phyloP scores from a whole-genome alignment of 768 basidiomycete species.

The Tremella mesenterica region DNA sequence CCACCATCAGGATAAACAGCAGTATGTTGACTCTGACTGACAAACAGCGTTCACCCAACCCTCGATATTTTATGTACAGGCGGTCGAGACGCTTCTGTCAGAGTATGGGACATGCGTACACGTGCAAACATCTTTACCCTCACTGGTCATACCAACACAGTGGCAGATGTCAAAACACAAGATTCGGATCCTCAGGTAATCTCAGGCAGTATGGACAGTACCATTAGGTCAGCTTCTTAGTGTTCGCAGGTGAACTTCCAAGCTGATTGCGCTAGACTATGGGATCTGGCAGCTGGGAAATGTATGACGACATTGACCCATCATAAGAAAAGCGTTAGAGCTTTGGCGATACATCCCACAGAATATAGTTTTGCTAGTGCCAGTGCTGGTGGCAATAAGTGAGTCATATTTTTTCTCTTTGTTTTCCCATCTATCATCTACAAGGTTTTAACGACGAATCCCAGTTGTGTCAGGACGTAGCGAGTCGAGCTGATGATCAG shows the following conservation, averaged over 20 bases:
- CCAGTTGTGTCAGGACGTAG: neutral
- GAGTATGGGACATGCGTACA: conserved; percentile 99
- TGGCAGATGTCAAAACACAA: conserved; percentile 92
- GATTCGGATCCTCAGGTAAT: conserved; percentile 97
- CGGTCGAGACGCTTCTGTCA: conserved; percentile 90
- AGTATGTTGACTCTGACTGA: neutral
- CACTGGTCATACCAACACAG: conserved; percentile 85
- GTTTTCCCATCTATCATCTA: neutral
- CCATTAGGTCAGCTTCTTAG: conserved; percentile 59
- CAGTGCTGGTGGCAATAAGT: conserved; percentile 94
- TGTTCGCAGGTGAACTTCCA: neutral
- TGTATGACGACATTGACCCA: conserved; percentile 95
- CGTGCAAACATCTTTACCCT: conserved; percentile 92
- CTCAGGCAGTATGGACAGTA: conserved; percentile 97
- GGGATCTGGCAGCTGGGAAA: conserved; percentile 97
- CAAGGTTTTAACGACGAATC: too few relatives aligned
- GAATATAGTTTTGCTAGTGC: conserved; percentile 95
- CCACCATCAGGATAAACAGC: too few relatives aligned
- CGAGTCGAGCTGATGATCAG: conserved; percentile 19
- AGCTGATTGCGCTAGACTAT: conserved; percentile 55
- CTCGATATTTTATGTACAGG: conserved; percentile 90
- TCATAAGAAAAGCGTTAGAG: conserved; percentile 95
- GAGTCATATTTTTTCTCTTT: conserved; percentile 5
- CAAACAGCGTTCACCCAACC: conserved; percentile 70
- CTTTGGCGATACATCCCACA: conserved; percentile 87